Evolutionary conservation across 805 yeast genomes (phyloP).

Genomic region (Candida ortonii): DNA sequence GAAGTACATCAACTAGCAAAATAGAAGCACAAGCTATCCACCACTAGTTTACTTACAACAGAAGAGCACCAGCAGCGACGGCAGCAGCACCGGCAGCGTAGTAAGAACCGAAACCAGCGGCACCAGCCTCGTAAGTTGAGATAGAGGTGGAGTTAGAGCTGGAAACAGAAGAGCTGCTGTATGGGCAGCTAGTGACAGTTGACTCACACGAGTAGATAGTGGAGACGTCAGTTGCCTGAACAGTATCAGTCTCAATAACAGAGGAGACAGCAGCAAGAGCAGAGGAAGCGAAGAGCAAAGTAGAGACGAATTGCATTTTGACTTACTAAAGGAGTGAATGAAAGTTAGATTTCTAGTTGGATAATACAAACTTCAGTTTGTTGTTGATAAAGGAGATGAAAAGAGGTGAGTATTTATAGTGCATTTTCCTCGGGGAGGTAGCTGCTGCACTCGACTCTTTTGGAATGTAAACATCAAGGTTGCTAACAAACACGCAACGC

Average conservation of each 20-base stretch:
- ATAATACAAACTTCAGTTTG: constrained; percentile 1
- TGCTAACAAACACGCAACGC: neutral
- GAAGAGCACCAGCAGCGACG: constrained; percentile 36
- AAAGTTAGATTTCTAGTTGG: constrained; percentile 25
- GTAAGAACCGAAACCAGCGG: constrained; percentile 27
- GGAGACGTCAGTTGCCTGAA: constrained; percentile 35
- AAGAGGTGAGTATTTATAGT: constrained; percentile 13
- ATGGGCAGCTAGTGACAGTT: constrained; percentile 44
- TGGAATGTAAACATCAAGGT: constrained; percentile 9
- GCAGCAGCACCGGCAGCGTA: constrained; percentile 36
- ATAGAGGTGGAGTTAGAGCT: constrained; percentile 27
- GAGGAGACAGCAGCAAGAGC: constrained; percentile 37
- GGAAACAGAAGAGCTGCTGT: constrained; percentile 27
- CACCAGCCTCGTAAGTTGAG: constrained; percentile 36
- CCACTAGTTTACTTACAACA: constrained; percentile 30
- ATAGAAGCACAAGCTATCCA: constrained; percentile 3
- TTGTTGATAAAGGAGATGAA: constrained; percentile 1
- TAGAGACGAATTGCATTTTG: constrained; percentile 47
- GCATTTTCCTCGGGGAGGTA: neutral
- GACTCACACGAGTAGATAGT: constrained; percentile 40
- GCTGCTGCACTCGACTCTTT: constrained; percentile 1
- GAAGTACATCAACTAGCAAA: constrained; percentile 5
- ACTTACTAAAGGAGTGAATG: constrained; percentile 22
- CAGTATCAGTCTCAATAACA: constrained; percentile 32
- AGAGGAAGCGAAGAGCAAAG: constrained; percentile 36